Percentiles rank a stretch among this genome's conserved stretches.
Conservation (phyloP, 257 asterid genomes). For the Thymus quinquecostatus region DNA sequence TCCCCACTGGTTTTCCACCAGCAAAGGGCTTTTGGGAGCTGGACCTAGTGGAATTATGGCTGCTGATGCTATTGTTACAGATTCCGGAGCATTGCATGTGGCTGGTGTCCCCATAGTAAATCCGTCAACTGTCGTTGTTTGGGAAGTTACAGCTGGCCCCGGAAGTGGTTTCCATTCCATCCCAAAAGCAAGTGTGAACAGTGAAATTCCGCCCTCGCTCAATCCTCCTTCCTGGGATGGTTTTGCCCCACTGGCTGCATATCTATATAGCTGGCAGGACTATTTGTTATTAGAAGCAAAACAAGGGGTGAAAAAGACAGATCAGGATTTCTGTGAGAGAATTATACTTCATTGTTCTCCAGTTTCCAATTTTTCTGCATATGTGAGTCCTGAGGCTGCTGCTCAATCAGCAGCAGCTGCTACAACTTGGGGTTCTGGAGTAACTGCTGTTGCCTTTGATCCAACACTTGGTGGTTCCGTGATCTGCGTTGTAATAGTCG, state of each 20-base stretch:
- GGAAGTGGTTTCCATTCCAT: conserved; percentile 95
- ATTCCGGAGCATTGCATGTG: conserved; percentile 97
- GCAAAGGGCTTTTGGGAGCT: conserved; percentile 98
- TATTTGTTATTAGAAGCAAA: conserved; percentile 77
- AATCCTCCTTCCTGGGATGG: conserved; percentile 99
- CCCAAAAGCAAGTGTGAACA: conserved; percentile 70
- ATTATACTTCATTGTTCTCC: conserved; percentile 95
- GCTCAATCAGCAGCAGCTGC: conserved; percentile 88
- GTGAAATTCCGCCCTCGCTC: conserved; percentile 81
- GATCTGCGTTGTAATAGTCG: conserved; percentile 95
- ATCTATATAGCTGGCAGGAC: conserved; percentile 97
- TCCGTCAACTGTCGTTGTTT: conserved; percentile 98
- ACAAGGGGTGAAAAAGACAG: conserved; percentile 71
- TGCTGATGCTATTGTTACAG: conserved; percentile 97
- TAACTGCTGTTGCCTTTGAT: conserved; percentile 98
- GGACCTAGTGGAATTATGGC: conserved; percentile 99
- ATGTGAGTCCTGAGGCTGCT: conserved; percentile 99
- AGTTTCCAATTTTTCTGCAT: conserved; percentile 98
- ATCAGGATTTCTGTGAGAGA: conserved; percentile 74
- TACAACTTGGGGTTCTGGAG: conserved; percentile 99
- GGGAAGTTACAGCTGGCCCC: conserved; percentile 99
- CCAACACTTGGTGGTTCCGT: conserved; percentile 99
- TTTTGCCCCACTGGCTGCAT: conserved; percentile 92
- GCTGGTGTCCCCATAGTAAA: conserved; percentile 99
- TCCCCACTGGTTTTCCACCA: conserved; percentile 95